Conservation (phyloP, 2,329 filamentous ascomycete genomes). For the Fusarium sp. region DNA sequence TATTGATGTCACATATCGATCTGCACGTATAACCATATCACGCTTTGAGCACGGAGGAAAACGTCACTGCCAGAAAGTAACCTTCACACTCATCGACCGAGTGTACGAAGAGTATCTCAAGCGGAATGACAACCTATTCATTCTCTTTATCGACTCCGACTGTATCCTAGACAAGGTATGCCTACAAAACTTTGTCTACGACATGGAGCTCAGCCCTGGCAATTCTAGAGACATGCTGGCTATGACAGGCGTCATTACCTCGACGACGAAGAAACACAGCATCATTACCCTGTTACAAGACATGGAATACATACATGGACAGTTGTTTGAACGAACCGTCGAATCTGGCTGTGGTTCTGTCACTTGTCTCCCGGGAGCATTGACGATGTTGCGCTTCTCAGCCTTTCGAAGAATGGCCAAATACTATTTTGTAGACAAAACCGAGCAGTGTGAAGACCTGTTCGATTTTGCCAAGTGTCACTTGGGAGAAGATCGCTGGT, state of each 20-base stretch:
- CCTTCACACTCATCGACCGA: conserved; percentile 92
- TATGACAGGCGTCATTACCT: conserved; percentile 97
- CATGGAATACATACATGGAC: conserved; percentile 98
- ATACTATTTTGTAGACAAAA: conserved; percentile 98
- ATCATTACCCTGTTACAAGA: conserved; percentile 94
- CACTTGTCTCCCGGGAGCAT: conserved; percentile 92
- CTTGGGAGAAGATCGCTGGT: conserved; percentile 93
- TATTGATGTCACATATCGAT: conserved; percentile 87
- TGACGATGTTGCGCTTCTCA: conserved; percentile 95
- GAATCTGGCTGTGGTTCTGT: conserved; percentile 95
- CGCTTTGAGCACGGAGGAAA: conserved; percentile 95
- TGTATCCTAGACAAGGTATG: conserved; percentile 92
- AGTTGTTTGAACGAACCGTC: conserved; percentile 94
- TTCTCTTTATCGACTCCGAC: conserved; percentile 97
- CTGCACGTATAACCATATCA: conserved; percentile 87
- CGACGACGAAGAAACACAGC: conserved; percentile 87
- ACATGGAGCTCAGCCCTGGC: conserved; percentile 96
- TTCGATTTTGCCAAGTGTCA: conserved; percentile 98
- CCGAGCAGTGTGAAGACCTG: conserved; percentile 92
- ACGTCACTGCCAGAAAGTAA: conserved; percentile 90
- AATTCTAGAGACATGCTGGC: conserved; percentile 93
- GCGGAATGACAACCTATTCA: conserved; percentile 90
- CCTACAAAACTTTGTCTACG: conserved; percentile 97
- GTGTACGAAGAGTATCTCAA: conserved; percentile 89
- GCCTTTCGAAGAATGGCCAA: conserved; percentile 97